Evolutionary conservation across 1,284 basidiomycete species (phyloP), one percentile per base, ranked within the genome.

Genomic region (Austroboletus novae-zelandiae): DNA sequence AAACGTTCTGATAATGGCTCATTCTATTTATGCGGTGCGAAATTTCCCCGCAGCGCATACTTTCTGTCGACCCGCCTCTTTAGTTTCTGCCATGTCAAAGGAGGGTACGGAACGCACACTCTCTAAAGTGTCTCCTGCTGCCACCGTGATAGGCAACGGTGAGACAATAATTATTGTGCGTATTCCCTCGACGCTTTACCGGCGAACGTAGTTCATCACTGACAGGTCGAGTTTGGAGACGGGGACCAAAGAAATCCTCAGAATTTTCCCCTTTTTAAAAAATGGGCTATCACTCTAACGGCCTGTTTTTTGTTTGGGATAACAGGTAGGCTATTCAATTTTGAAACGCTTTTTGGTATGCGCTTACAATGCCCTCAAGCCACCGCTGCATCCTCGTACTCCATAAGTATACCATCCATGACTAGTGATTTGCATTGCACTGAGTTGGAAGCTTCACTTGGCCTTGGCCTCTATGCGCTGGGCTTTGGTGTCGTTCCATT

Each of bases 401-500:
- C 72, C 4, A 72, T 60, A 57, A 75, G 52, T 56, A 69, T 52
- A 40, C 53, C 65, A 1, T 69, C 69, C 1, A 74, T 81, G 75
- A 63, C 56, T 36, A 53, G 53, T 4, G 77, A 81, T 43, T 59
- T 79, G 6, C 60, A 66, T 34, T 67, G 67, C 43, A 72, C 64
- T 5, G 49, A 65, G 13, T 44, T 71, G 15, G 57, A 71, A 40
- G 70, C 67, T 27, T 68, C 67, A 3, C 59, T 68, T 4, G 79
- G 69, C 11, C 61, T 72, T 32, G 71, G 65, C 45, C 61, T 71
- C 44, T 80, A 71, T 58, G 71, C 68, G 39, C 51, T 77, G 39
- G 79, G 78, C 0, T 81, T 77, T 45, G 74, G 69, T 2, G 52
- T 79, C 14, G 62, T 71, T 9, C 79, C 79, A 0, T 59, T 81